Evolutionary conservation across 441 rosid genomes (phyloP).

Genomic region (Euphorbia celastroides): DNA sequence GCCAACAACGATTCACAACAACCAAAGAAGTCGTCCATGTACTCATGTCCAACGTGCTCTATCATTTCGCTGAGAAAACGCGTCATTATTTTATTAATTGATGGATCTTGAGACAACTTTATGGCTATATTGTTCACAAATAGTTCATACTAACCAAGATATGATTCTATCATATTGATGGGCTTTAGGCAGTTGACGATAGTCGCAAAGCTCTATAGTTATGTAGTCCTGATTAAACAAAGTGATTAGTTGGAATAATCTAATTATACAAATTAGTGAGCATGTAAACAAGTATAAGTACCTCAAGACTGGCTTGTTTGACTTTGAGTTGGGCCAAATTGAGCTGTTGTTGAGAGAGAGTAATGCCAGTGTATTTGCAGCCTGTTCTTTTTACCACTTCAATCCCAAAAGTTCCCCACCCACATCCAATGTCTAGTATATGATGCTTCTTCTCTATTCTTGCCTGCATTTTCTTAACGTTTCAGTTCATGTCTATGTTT

Average conservation of each 20-base stretch:
- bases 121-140: too few species aligned
- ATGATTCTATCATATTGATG: conserved; percentile 64
- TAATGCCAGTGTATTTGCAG: conserved; percentile 71
- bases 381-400: conserved; percentile 35
- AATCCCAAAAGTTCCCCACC: too few species aligned
- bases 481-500: too few species aligned
- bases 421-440: too few species aligned
- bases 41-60: conserved; percentile 10
- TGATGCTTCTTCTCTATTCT: too few species aligned
- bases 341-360: conserved; percentile 60
- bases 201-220: conserved; percentile 56
- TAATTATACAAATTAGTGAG: too few species aligned
- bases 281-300: too few species aligned
- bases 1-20: not conserved
- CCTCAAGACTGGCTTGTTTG: conserved; percentile 73
- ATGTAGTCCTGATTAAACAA: conserved; percentile 40
- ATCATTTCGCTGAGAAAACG: not conserved
- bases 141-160: conserved; percentile 42
- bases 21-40: conserved; percentile 2
- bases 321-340: conserved; percentile 58
- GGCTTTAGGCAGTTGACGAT: conserved; percentile 49
- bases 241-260: not conserved
- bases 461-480: not conserved
- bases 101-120: too few species aligned
- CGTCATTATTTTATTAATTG: too few species aligned